Evolutionary conservation across 1,139 yeast species (phyloP).

Genomic region (Citeromyces hawaiiensis): DNA sequence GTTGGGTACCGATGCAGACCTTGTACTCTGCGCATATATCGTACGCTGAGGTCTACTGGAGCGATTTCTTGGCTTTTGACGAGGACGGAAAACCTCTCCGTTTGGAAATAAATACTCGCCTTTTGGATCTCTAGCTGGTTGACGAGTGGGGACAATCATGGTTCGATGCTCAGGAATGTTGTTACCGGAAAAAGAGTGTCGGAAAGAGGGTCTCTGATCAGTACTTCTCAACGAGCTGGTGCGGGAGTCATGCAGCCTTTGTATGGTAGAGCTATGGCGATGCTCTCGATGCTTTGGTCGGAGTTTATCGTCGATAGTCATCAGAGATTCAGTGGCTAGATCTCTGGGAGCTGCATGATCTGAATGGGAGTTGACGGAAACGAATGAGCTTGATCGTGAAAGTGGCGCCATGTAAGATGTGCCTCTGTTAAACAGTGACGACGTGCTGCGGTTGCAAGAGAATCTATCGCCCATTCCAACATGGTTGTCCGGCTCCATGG

Average conservation of each 20-base stretch:
- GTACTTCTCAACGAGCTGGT: constrained; percentile 6
- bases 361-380: background rate
- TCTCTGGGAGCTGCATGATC: constrained; percentile 14
- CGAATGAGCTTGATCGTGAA: background rate
- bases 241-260: constrained; percentile 5
- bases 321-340: constrained; percentile 26
- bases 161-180: constrained; percentile 1
- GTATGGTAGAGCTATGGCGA: background rate
- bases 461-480: background rate
- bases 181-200: constrained; percentile 2
- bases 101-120: constrained; percentile 37
- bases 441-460: background rate
- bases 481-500: background rate
- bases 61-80: constrained; percentile 25
- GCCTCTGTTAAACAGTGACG: background rate
- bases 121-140: constrained; percentile 4
- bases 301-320: constrained; percentile 26
- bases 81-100: constrained; percentile 40
- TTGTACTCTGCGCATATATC: background rate
- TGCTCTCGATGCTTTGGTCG: constrained; percentile 17
- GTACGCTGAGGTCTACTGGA: constrained; percentile 19
- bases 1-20: background rate
- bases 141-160: constrained; percentile 1
- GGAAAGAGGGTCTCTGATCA: background rate
- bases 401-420: background rate